A percentile compares a stretch with the other conserved stretches of the same genome.
Conservation (phyloP, 805 yeast species). For the Saccharomycopsis sp. region DNA sequence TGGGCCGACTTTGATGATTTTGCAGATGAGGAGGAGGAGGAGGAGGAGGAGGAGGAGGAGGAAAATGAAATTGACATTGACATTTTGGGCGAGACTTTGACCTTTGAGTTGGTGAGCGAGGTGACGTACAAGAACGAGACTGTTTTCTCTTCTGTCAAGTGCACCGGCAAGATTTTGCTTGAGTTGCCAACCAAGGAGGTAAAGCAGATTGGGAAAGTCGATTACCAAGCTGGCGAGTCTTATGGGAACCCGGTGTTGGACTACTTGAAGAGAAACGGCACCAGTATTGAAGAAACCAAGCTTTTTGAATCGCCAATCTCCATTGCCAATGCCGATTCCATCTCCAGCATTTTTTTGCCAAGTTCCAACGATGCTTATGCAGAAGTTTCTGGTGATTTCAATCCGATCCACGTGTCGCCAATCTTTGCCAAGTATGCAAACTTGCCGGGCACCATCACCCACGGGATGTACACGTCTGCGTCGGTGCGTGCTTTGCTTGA, state of each 20-base stretch:
- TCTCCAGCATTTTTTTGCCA: conserved; percentile 72
- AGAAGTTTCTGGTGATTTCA: conserved; percentile 94
- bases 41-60: too few species aligned
- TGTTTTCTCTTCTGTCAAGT: conserved; percentile 69
- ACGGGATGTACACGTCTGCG: conserved; percentile 98
- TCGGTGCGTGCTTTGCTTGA: conserved; percentile 91
- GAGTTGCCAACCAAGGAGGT: conserved; percentile 91
- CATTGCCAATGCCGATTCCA: conserved; percentile 46
- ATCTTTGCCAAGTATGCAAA: conserved; percentile 89
- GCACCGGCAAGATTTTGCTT: conserved; percentile 75
- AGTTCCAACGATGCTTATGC: conserved; percentile 95
- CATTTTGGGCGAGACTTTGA: conserved; percentile 68
- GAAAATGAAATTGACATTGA: conserved; percentile 60
- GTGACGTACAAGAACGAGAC: conserved; percentile 70
- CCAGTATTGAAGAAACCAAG: conserved; percentile 88
- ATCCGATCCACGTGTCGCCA: conserved; percentile 95
- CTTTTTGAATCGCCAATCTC: conserved; percentile 86
- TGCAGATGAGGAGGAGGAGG: too few species aligned
- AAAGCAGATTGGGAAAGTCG: conserved; percentile 71
- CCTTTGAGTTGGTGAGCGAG: conserved; percentile 82
- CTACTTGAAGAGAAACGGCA: conserved; percentile 84
- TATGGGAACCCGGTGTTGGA: conserved; percentile 97
- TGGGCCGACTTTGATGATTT: conserved; percentile 87
- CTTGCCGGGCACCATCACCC: conserved; percentile 96
- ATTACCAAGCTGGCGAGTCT: conserved; percentile 83